These are phyloP conservation scores for Aspergillus japonicus DNA, from an alignment of 2,329 filamentous ascomycete genomes.

Conservation along the genomic window DNA sequence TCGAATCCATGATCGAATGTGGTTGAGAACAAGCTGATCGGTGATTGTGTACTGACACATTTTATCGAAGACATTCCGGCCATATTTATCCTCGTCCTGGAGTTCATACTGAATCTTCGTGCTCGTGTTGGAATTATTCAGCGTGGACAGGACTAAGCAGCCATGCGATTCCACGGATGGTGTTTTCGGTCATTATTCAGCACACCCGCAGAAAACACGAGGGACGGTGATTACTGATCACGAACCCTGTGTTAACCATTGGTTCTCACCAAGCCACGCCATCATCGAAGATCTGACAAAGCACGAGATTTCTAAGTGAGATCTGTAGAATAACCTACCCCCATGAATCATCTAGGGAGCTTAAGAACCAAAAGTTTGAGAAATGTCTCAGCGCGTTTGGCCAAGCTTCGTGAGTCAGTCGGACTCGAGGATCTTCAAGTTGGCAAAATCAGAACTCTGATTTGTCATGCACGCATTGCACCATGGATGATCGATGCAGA, in stretches of 20 bases:
- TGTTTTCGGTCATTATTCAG: neutral
- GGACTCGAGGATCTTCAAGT: neutral
- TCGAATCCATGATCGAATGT: neutral
- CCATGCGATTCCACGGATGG: neutral
- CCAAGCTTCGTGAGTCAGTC: neutral
- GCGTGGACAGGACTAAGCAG: neutral
- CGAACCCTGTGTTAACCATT: neutral
- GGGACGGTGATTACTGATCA: neutral
- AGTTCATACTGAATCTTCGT: neutral
- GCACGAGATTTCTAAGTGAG: neutral
- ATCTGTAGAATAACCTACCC: neutral
- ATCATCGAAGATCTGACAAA: neutral
- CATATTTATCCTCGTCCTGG: neutral
- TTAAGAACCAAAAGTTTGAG: neutral
- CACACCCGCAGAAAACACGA: neutral
- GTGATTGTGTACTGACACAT: neutral
- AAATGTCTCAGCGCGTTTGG: neutral
- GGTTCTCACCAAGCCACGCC: neutral
- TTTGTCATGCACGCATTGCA: neutral
- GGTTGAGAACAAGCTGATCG: neutral
- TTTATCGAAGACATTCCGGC: neutral
- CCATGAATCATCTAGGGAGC: neutral
- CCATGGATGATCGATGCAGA: neutral
- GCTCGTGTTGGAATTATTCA: neutral
- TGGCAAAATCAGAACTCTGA: neutral